Evolutionary conservation across 129 eudicot genomes (phyloP), one percentile per base, ranked within the genome.

Genomic region (Daucus carota): DNA sequence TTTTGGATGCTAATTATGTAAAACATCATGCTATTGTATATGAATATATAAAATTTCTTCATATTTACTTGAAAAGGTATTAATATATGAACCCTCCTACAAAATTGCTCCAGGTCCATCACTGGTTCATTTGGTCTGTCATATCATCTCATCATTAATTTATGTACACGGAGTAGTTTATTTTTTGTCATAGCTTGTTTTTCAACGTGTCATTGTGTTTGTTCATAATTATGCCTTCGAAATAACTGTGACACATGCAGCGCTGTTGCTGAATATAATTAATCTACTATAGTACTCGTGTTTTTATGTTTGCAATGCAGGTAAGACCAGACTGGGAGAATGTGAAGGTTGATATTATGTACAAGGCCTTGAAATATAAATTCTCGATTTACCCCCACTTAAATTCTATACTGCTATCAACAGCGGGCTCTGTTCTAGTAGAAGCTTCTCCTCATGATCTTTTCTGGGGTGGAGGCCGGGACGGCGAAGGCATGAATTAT

Each of bases 381-480:
- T 91, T 91, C 73, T 84, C 94, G 16, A 86, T 79, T 3, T 88
- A 94, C 82, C 96, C 93, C 1, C 89, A 94, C 73, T 79, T 94
- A 72, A 84, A 74, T n/a, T 89, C 96, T 24, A 86, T 94, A 20
- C 34, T 71, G 38, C 24, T 89, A 45, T 85, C 91, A 15, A 93
- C 97, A 5, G 80, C 77, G n/a, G 99, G 99, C 32, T 87, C 87
- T 73, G 88, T 89, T 78, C 90, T 94, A 11, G 99, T 94, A n/a
- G 99, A 94, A 86, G 96, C 96, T 29, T 94, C 99, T 26, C 99
- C 99, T 45, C 99, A 94, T 75, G 99, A 94, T 86, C 93, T 89
- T 29, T 94, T 91, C 78, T 94, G 99, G 99, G 99, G 99, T 2
- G 97, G 99, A 54, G 99, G 99, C 13, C 90, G 99, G 60, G 99